These are phyloP conservation scores for Fusarium sp. DNA, from an alignment of 2,329 filamentous ascomycete genomes.

Conservation along the genomic window DNA sequence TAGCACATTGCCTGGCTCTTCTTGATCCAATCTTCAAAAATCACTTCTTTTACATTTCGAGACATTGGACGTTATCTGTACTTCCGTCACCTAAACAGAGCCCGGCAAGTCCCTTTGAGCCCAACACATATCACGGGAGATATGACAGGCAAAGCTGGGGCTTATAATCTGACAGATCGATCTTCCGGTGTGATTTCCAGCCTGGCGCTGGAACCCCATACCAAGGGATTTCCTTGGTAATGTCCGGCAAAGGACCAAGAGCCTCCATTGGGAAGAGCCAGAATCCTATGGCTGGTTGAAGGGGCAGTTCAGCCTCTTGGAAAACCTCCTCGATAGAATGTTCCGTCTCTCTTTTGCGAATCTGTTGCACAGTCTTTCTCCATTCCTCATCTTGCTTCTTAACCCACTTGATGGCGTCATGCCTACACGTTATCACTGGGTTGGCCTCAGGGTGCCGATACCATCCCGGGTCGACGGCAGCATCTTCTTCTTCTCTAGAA, in stretches of 20 bases:
- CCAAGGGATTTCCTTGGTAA: neutral
- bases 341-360: neutral
- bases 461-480: neutral
- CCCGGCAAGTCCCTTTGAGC: no score
- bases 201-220: neutral
- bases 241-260: constrained; percentile 41
- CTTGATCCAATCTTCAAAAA: no score
- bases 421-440: no score
- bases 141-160: neutral
- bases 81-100: no score
- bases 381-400: no score
- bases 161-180: neutral
- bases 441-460: no score
- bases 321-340: neutral
- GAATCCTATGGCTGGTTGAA: neutral
- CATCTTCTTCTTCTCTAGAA: fast-evolving
- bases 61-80: no score
- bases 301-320: neutral
- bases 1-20: no score
- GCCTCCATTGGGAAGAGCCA: constrained; percentile 38
- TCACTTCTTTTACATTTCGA: no score
- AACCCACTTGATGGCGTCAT: no score
- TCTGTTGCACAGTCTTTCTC: neutral
- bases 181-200: neutral
- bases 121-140: neutral